These are phyloP conservation scores for Pyracantha coccinea DNA, from an alignment of 331 rosid species.

Conservation along the genomic window DNA sequence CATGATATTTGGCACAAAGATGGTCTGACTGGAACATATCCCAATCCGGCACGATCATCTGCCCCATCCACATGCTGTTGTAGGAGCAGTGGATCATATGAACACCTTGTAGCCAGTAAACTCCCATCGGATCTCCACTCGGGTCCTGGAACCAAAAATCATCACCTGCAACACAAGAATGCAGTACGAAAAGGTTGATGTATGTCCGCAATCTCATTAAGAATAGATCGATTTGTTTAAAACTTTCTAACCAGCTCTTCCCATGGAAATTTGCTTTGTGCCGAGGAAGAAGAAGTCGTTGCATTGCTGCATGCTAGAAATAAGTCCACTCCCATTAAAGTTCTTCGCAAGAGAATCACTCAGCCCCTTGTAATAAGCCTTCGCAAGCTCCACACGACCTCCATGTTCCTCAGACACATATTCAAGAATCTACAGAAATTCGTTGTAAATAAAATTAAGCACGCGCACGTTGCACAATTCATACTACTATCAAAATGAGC, in stretches of 20 bases:
- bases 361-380: constrained; percentile 63
- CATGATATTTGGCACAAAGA: constrained; percentile 72
- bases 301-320: constrained; percentile 90
- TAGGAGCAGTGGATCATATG: constrained; percentile 90
- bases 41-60: constrained; percentile 86
- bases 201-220: not conserved
- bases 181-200: too few relatives aligned
- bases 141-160: constrained; percentile 96
- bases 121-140: constrained; percentile 83
- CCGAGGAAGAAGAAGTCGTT: constrained; percentile 90
- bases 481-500: not conserved
- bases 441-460: not conserved
- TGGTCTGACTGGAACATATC: constrained; percentile 97
- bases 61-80: constrained; percentile 96
- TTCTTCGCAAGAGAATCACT: constrained; percentile 52
- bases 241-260: constrained; percentile 56
- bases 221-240: not conserved
- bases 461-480: too few relatives aligned
- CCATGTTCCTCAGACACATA: constrained; percentile 61
- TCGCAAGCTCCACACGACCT: constrained; percentile 77
- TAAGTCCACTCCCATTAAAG: constrained; percentile 74
- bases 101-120: constrained; percentile 77
- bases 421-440: constrained; percentile 46
- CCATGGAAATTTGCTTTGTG: constrained; percentile 58
- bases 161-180: constrained; percentile 41